Evolutionary conservation across 106 monocot species (phyloP), one percentile per base, ranked within the genome.

Genomic region (Dendrobium nobile): DNA sequence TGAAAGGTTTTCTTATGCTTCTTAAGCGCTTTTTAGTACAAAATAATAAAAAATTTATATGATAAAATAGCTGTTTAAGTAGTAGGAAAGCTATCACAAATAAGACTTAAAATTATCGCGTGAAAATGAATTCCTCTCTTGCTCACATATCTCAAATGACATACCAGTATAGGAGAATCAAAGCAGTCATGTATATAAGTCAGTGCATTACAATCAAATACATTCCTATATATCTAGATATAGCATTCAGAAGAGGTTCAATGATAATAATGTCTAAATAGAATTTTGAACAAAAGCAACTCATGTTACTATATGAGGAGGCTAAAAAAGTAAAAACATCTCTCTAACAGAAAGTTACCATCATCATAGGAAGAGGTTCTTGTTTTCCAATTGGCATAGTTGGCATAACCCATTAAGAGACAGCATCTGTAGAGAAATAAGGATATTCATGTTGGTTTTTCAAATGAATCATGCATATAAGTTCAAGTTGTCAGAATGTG

Each of bases 341-440:
- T 4, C 28, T 70, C 28, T 70, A 5, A 70, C 70, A 33, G 70
- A n/a, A 4, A 33, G 37, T 16, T 4, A 9, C 3, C 5, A 2
- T 22, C 26, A 76, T 76, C 76, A 76, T 51, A 76, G 20, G 15
- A 76, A 76, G 11, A 76, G 76, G 76, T 27, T 76, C 76, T 76
- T 76, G 76, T 44, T 48, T 51, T 76, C 27, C 76, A 48, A 48
- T 76, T 76, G 76, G 76, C 76, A 48, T n/a, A 76, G 76, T 76
- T 76, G 43, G 76, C 76, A 76, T 10, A 76, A 27, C 9, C 76
- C 27, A 76, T 76, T 76, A 76, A 4, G 76, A 45, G 10, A 20
- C 76, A 47, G 76, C 76, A 76, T 76, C 76, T 76, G 48, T 41
- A 44, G 74, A 74, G 33, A 51, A 22, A 74, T 27, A 24, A 26